Base-by-base conservation (phyloP, 1,284 basidiomycete species). In the Ustilago esculenta region DNA sequence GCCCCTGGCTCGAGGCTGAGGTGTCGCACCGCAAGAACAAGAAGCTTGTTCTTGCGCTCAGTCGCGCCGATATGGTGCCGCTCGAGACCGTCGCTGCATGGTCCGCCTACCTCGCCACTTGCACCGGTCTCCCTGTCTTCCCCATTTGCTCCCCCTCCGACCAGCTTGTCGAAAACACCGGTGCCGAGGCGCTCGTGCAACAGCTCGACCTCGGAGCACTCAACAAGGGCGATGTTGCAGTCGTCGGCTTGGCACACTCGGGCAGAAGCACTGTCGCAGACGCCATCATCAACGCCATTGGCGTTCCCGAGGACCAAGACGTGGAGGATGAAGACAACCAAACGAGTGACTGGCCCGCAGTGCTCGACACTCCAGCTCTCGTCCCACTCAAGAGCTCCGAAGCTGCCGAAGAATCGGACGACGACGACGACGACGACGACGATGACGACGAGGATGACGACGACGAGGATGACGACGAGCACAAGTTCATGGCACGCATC, bases 311-410 rank as follows among this genome's bases (percentile, higher is more conserved):
- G 30, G 57, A 52, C 15, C 57, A 72, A 24, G 55, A 68, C 15
- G 57, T 42, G 3, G 39, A 65, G n/a, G 52, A 71, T 29, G 45
- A 65, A 12, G 57, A 65, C 32, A 59, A 66, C 37, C 54, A 65
- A 35, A 53, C 52, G 24, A 63, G 47, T 35, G 67, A 71, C 10
- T 67, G 63, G 63, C 68, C 68, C 18, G 63, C 68, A 5, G 70
- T 81, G 21, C 75, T 65, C 30, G 79, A 81, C 51, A 74, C 79
- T 20, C 70, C 77, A 2, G 60, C 63, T 8, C 63, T 81, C 7
- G 23, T 77, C 20, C 64, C 69, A 1, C 48, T 67, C 33, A 66
- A 58, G 20, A 54, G 58, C 39, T 37, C 47, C 10, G 70, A 66
- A 33, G 41, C 54, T 10, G 67, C 49, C 11, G 59, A 57, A 20